Evolutionary conservation across 345 rosid genomes (phyloP).

Genomic region (Pistacia atlantica): DNA sequence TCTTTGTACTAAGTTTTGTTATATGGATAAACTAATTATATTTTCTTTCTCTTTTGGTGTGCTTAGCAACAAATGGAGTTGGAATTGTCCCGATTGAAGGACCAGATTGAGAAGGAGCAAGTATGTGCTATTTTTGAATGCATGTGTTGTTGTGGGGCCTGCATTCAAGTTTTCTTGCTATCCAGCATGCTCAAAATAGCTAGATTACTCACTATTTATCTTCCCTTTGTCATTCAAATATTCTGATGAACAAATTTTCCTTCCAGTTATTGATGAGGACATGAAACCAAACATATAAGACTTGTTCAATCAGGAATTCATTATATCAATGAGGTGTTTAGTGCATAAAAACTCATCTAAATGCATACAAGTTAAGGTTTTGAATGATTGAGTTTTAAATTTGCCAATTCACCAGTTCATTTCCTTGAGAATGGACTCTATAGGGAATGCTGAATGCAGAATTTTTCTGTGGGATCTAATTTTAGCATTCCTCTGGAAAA

Average conservation of each 20-base stretch:
- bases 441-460: background rate
- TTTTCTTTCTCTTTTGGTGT: constrained; percentile 27
- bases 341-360: too few relatives aligned
- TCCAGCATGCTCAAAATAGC: background rate
- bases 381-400: too few relatives aligned
- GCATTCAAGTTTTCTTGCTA: background rate
- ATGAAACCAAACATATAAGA: background rate
- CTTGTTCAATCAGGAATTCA: background rate
- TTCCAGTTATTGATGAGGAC: background rate
- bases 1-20: background rate
- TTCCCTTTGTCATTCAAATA: background rate
- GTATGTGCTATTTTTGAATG: constrained; percentile 33
- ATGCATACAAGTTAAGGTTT: too few relatives aligned
- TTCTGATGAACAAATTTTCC: background rate
- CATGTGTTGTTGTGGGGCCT: constrained; percentile 7
- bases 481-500: background rate
- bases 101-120: constrained; percentile 87
- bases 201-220: background rate
- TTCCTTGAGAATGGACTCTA: background rate
- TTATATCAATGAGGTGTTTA: background rate
- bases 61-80: constrained; percentile 79
- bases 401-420: background rate
- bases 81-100: constrained; percentile 75
- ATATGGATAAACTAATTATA: constrained; percentile 9
- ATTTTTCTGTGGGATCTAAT: background rate